Percentiles rank a stretch among this genome's conserved stretches.
phyloP scores from a whole-genome alignment of 768 basidiomycete genomes.

The Lenzites betulinus region DNA sequence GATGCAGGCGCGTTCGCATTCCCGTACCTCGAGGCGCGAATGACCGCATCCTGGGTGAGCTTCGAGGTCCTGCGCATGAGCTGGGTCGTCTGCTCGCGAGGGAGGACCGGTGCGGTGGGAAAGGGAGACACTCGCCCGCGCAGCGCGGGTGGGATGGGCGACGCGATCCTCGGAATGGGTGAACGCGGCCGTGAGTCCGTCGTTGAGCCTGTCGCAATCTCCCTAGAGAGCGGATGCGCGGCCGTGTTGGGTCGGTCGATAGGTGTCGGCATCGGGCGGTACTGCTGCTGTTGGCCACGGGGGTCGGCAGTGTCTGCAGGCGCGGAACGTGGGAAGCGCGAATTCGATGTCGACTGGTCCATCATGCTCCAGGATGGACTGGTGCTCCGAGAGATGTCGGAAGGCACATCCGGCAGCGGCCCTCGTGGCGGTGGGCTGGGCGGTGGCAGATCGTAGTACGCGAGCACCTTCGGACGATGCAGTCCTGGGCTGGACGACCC shows the following conservation, averaged over 20 bases:
- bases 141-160: slow-evolving; percentile 14
- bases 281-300: slow-evolving; percentile 14
- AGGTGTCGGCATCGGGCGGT: slow-evolving; percentile 3
- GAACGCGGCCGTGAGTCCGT: neutral
- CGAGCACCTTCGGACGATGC: slow-evolving; percentile 26
- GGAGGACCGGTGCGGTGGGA: slow-evolving; percentile 32
- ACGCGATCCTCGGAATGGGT: slow-evolving; percentile 15
- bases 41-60: slow-evolving; percentile 17
- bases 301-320: slow-evolving; percentile 19
- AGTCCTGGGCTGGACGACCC: slow-evolving; percentile 15
- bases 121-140: slow-evolving; percentile 23
- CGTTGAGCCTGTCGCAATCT: slow-evolving; percentile 2
- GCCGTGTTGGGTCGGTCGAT: slow-evolving; percentile 9
- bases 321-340: slow-evolving; percentile 22
- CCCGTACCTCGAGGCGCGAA: neutral
- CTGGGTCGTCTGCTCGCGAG: slow-evolving; percentile 23
- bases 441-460: slow-evolving; percentile 28
- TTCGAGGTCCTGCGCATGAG: slow-evolving; percentile 26
- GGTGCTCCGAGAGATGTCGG: slow-evolving; percentile 21
- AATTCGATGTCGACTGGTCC: slow-evolving; percentile 14
- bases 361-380: slow-evolving; percentile 22
- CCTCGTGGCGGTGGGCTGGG: slow-evolving; percentile 30
- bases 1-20: slow-evolving; percentile 13
- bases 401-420: slow-evolving; percentile 27
- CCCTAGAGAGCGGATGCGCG: slow-evolving; percentile 17